A percentile compares a stretch with the other conserved stretches of the same genome.
These are phyloP conservation scores for Neonothopanus nambi DNA, from an alignment of 1,284 basidiomycete species.

Conservation along the genomic window DNA sequence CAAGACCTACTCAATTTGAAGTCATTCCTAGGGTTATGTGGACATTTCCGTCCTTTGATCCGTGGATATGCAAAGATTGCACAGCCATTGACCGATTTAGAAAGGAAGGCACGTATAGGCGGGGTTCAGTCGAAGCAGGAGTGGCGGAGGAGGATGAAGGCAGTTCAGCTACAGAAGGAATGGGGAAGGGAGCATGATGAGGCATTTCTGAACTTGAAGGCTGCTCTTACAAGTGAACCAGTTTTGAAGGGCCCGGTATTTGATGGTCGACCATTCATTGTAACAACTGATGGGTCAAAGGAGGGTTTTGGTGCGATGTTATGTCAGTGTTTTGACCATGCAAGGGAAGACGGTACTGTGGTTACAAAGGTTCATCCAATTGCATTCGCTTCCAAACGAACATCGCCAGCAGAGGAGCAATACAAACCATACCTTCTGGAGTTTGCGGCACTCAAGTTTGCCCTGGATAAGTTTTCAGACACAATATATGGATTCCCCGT, in stretches of 20 bases:
- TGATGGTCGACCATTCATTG: conserved; percentile 20
- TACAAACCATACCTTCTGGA: conserved; percentile 14
- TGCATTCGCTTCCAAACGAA: conserved; percentile 8
- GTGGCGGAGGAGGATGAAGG: conserved; percentile 23
- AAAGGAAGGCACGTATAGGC: conserved; percentile 18
- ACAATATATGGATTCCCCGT: conserved; percentile 22
- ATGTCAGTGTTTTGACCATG: conserved; percentile 8
- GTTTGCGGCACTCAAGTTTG: conserved; percentile 12
- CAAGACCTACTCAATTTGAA: conserved; percentile 25
- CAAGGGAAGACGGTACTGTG: neutral
- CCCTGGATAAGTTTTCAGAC: conserved; percentile 22
- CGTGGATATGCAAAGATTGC: conserved; percentile 31
- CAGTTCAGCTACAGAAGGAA: conserved; percentile 18
- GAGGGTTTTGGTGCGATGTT: conserved; percentile 21
- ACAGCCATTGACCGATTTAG: conserved; percentile 30
- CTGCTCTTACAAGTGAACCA: conserved; percentile 17
- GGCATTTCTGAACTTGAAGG: conserved; percentile 21
- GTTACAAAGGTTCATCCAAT: neutral
- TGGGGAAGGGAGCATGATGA: conserved; percentile 15
- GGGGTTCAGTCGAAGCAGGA: conserved; percentile 20
- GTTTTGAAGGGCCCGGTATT: conserved; percentile 13
- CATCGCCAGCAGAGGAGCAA: conserved; percentile 6
- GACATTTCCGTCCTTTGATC: conserved; percentile 29
- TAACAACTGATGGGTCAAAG: conserved; percentile 11
- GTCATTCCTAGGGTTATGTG: conserved; percentile 17